These are phyloP conservation scores for Linum lewisii DNA, from an alignment of 345 rosid genomes.

Conservation along the genomic window DNA sequence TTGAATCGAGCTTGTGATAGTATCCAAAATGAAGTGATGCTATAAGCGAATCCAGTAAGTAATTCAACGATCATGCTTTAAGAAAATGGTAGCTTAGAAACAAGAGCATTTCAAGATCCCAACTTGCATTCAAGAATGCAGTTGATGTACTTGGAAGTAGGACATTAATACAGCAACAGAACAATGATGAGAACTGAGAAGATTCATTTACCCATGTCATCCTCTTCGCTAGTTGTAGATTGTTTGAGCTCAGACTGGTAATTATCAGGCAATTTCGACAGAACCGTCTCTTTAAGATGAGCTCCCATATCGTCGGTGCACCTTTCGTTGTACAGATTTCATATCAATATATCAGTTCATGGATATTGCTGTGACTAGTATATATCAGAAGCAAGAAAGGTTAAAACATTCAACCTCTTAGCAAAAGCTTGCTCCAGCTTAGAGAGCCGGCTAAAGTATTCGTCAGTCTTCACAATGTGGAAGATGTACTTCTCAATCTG, in stretches of 20 bases:
- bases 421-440: conserved; percentile 52
- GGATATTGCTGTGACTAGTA: background rate
- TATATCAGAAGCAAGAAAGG: background rate
- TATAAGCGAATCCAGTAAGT: too few relatives aligned
- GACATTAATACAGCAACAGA: background rate
- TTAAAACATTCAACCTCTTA: conserved; percentile 36
- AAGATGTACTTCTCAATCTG: conserved; percentile 80
- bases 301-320: conserved; percentile 46
- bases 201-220: conserved; percentile 64
- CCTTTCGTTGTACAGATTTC: conserved; percentile 25
- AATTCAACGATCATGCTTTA: too few relatives aligned
- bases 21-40: too few relatives aligned
- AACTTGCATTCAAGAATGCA: too few relatives aligned
- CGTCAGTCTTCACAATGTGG: conserved; percentile 44
- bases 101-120: too few relatives aligned
- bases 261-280: conserved; percentile 63
- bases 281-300: conserved; percentile 60
- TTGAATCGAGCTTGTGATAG: too few relatives aligned
- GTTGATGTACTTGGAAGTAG: too few relatives aligned
- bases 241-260: conserved; percentile 69
- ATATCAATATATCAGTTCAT: background rate
- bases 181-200: background rate
- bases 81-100: too few relatives aligned
- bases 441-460: conserved; percentile 43
- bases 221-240: conserved; percentile 62